Percentiles rank a stretch among this genome's conserved stretches.
These are phyloP conservation scores for Pseudotulostoma volvatum DNA, from an alignment of 495 filamentous ascomycete species.

Conservation along the genomic window DNA sequence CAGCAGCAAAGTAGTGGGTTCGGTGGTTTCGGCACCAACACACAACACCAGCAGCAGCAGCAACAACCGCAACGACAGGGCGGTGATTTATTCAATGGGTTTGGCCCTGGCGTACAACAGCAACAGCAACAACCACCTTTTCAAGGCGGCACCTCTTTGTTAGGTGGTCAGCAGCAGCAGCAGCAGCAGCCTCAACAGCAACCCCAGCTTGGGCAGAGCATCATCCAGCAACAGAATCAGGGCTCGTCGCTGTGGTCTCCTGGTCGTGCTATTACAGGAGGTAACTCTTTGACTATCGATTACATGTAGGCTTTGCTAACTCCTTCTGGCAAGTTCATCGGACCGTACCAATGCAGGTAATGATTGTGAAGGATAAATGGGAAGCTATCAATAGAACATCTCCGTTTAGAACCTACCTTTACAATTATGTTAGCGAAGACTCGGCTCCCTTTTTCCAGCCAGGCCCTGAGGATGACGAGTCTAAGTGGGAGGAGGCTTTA, in stretches of 20 bases:
- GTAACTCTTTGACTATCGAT: constrained; percentile 8
- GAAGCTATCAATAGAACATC: constrained; percentile 51
- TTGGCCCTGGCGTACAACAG: too few species aligned
- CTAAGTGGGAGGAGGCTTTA: constrained; percentile 88
- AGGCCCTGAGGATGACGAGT: constrained; percentile 54
- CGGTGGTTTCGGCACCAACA: constrained; percentile 1
- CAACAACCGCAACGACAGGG: constrained; percentile 12
- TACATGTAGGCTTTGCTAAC: constrained; percentile 1
- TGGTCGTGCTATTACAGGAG: constrained; percentile 30
- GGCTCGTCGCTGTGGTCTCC: constrained; percentile 34
- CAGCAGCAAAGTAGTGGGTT: constrained; percentile 10
- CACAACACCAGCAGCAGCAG: constrained; percentile 12
- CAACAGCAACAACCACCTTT: constrained; percentile 6
- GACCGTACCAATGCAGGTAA: constrained; percentile 70
- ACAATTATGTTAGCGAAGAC: constrained; percentile 73
- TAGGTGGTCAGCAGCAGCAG: constrained; percentile 25
- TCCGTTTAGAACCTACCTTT: constrained; percentile 80
- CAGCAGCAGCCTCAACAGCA: constrained; percentile 26
- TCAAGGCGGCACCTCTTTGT: constrained; percentile 16
- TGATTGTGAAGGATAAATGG: constrained; percentile 70
- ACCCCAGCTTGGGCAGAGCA: constrained; percentile 21
- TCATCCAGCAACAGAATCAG: constrained; percentile 15
- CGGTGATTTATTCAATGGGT: too few species aligned
- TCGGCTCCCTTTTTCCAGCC: constrained; percentile 71
- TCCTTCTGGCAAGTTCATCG: constrained; percentile 39